Base-by-base conservation (phyloP, 2,329 filamentous ascomycete species). In the Fusarium sp. region DNA sequence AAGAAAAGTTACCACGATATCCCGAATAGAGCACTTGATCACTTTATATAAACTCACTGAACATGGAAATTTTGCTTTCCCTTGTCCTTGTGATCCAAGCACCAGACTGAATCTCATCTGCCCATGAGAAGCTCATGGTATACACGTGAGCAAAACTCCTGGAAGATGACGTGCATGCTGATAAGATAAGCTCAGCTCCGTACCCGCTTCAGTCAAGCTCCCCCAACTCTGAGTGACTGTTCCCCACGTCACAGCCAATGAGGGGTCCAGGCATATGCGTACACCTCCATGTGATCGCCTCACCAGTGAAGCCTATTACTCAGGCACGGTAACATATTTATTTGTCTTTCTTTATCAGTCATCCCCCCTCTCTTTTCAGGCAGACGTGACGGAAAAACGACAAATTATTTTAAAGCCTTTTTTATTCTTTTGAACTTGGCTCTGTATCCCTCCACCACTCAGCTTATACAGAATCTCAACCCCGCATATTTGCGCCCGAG, bases 241-340 rank as follows among this genome's bases (percentile, higher is more conserved):
- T 28, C 57, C 26, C 39, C n/a, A 26, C 62, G 35, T 55, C 45
- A 32, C 35, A 42, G 51, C 76, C 74, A 78, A 77, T 78, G 64
- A 78, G 65, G 66, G 63, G 66, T 62, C 32, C 59, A 56, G 65
- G 50, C 63, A 78, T 64, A 22, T 48, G 5, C 22, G 26, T 30
- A 68, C 70, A 60, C 72, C 70, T 66, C 74, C 79, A 79, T 81
- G 79, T 81, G 79, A 81, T 79, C 70, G 77, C 61, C 66, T 77
- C 74, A 73, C 60, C 75, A 63, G 63, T 54, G 65, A 73, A 61
- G 48, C 72, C 63, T 39, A 65, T 58, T 65, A 58, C 66, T 66
- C 53, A 59, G 68, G 66, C 26, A 67, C 59, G 8, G 38, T 45
- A 26, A 54, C 44, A 38, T 26, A 44, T 48, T 48, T 48, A 48